Conservation (phyloP, 2,329 filamentous ascomycete species). For the Uncinocarpus reesii region DNA sequence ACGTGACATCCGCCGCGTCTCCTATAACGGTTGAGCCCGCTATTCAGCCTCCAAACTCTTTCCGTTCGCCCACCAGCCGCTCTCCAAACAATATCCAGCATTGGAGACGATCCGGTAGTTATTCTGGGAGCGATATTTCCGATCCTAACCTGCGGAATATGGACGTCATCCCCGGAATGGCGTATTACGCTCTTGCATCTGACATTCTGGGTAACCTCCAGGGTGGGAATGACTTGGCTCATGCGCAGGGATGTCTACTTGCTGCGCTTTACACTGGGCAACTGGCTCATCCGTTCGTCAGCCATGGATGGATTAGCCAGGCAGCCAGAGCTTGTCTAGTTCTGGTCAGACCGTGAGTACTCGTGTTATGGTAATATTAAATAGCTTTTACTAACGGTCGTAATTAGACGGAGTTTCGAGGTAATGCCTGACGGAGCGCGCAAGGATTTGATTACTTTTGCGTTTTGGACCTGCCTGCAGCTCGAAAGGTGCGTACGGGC, state of each 20-base stretch:
- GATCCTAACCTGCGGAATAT: constrained; percentile 49
- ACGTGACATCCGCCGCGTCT: constrained; percentile 16
- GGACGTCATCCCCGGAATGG: constrained; percentile 76
- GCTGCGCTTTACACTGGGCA: constrained; percentile 85
- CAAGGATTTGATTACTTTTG: constrained; percentile 59
- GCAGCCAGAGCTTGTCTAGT: constrained; percentile 55
- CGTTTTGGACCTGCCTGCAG: constrained; percentile 90
- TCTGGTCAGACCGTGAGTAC: constrained; percentile 61
- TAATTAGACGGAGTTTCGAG: constrained; percentile 27
- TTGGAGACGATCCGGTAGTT: constrained; percentile 9
- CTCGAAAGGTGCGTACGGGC: constrained; percentile 59
- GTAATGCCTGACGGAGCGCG: constrained; percentile 23
- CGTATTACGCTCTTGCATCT: constrained; percentile 77
- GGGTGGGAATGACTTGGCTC: constrained; percentile 67
- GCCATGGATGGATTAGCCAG: constrained; percentile 59
- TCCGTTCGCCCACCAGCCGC: constrained; percentile 8
- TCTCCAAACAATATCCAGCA: constrained; percentile 6
- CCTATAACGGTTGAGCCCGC: constrained; percentile 5
- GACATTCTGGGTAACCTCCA: constrained; percentile 75
- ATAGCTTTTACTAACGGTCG: constrained; percentile 11
- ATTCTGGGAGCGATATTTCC: constrained; percentile 16
- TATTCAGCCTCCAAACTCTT: constrained; percentile 5
- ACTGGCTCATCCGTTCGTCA: constrained; percentile 75
- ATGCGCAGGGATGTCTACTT: constrained; percentile 75
- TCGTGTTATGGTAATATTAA: neutral